These are phyloP conservation scores for Pueraria montana DNA, from an alignment of 306 rosid species.

Conservation along the genomic window DNA sequence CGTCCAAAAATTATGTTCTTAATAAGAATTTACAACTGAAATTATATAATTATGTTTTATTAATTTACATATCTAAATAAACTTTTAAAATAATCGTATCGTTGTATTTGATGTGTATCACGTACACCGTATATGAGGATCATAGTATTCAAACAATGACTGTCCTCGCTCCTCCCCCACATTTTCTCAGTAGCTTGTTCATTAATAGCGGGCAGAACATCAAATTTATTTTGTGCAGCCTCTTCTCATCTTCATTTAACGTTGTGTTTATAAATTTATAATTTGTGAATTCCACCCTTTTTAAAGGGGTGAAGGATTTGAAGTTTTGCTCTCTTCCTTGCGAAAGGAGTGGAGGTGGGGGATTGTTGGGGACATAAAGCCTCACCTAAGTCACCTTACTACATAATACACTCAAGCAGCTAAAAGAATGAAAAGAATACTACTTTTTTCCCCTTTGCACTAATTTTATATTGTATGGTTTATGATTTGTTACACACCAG, in stretches of 20 bases:
- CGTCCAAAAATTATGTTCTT: too few relatives aligned
- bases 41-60: too few relatives aligned
- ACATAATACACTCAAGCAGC: slow-evolving; percentile 13
- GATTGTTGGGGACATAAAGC: background rate
- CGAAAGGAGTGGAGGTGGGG: slow-evolving; percentile 14
- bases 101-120: too few relatives aligned
- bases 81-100: too few relatives aligned
- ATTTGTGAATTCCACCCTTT: slow-evolving; percentile 4
- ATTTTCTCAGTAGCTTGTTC: background rate
- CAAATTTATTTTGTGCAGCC: slow-evolving; percentile 11
- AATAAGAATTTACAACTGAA: too few relatives aligned
- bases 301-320: slow-evolving; percentile 20
- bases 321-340: slow-evolving; percentile 20
- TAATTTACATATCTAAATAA: too few relatives aligned
- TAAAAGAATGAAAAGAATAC: slow-evolving; percentile 31
- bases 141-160: too few relatives aligned
- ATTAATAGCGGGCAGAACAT: background rate
- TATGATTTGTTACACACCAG: slow-evolving; percentile 10
- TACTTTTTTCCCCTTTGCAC: slow-evolving; percentile 19
- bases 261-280: slow-evolving; percentile 12
- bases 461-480: slow-evolving; percentile 23
- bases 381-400: slow-evolving; percentile 30
- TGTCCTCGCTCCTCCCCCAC: too few relatives aligned
- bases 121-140: too few relatives aligned
- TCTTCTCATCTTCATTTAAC: background rate